Evolutionary conservation across 1,284 basidiomycete genomes (phyloP), one percentile per base, ranked within the genome.

Genomic region (Phlebopus sp.): DNA sequence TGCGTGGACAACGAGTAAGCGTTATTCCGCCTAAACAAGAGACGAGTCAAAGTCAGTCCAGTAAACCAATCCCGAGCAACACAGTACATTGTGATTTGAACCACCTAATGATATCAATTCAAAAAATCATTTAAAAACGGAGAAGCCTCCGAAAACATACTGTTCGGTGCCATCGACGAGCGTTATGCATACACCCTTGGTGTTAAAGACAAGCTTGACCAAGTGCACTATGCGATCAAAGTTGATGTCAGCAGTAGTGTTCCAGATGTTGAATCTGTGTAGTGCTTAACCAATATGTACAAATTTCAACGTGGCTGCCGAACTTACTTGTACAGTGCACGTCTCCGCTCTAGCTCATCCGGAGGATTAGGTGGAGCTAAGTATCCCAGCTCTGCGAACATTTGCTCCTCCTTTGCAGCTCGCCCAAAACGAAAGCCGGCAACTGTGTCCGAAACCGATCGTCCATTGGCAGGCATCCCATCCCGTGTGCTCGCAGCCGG

Each of bases 171-270:
- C 82, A 63, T 95, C 93, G 11, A 95, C 77, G 35, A 97, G 71
- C 4, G 86, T 82, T 35, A 97, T 88, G 15, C 85, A 67, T 4
- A 95, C 93, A 19, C 89, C 82, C 61, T 90, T 91, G 1, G 92
- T 90, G 62, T 82, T 90, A 70, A 97, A 97, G 11, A 97, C 94
- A 25, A 97, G 74, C 71, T 95, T 96, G 45, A 89, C 90, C 41
- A 97, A 77, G 74, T 80, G 91, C 55, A 79, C 86, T 54, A 97
- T 95, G 17, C 94, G 81, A 67, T 97, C 93, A 64, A 97, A 97
- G 64, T 96, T 96, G 55, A 82, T 73, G 63, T 97, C 92, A 14
- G 84, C 76, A 14, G 82, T 82, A 0, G 91, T 92, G 55, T 90
- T 82, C 76, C 91, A 83, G 27, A 95, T 89, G 56, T 92, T 92